A percentile compares a stretch with the other conserved stretches of the same genome.
Evolutionary conservation across 225 moss, liverwort and hornwort genomes (phyloP).

Genomic region (Lunularia cruciata): DNA sequence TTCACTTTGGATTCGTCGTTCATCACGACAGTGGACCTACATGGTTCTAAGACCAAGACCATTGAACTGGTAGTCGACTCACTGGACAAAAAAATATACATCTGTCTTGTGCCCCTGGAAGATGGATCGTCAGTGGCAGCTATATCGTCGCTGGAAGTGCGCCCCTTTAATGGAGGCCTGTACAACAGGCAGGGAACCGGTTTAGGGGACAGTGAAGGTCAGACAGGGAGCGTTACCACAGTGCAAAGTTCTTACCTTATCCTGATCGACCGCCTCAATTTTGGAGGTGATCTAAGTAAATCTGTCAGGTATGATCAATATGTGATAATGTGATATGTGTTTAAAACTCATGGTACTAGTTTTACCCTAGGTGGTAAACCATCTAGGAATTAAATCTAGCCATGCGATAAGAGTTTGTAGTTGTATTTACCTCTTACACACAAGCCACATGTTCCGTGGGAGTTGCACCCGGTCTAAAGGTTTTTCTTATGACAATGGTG

Average conservation of each 20-base stretch:
- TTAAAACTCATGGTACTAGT: too few relatives aligned
- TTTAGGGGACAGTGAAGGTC: not conserved
- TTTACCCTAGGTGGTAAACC: too few relatives aligned
- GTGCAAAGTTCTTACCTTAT: too few relatives aligned
- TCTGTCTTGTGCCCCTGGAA: conserved; percentile 22
- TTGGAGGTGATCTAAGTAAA: not conserved
- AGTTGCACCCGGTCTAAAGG: too few relatives aligned
- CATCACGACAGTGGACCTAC: not conserved
- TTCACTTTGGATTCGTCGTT: conserved; percentile 13
- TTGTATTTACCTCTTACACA: too few relatives aligned
- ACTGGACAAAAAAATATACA: not conserved
- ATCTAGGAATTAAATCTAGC: too few relatives aligned
- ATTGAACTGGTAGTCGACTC: conserved; percentile 10
- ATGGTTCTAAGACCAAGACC: not conserved
- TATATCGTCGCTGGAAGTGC: conserved; percentile 27
- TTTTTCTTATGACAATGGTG: too few relatives aligned
- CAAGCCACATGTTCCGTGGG: too few relatives aligned
- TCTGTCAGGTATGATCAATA: too few relatives aligned
- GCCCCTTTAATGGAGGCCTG: not conserved
- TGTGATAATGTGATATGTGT: too few relatives aligned
- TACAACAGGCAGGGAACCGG: not conserved
- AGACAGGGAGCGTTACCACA: not conserved
- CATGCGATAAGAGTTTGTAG: too few relatives aligned
- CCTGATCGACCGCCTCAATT: conserved; percentile 4
- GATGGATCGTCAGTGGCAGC: conserved; percentile 25